phyloP scores from a whole-genome alignment of 148 eudicot genomes.

The Heliosperma pusillum region DNA sequence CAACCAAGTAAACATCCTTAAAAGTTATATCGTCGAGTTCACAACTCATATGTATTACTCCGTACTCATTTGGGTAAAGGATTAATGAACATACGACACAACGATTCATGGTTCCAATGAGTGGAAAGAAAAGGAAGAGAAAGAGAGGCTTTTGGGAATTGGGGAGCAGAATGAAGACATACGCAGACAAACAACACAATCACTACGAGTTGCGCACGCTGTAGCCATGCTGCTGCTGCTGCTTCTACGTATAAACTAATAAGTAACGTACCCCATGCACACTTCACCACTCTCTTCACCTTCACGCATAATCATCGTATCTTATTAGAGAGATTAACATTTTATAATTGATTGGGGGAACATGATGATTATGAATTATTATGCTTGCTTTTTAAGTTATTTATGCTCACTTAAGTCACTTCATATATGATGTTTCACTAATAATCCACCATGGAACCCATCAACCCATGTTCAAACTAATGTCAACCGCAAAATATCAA shows the following conservation, averaged over 20 bases:
- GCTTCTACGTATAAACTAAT: slow-evolving; percentile 11
- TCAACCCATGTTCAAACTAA: too few species aligned
- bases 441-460: too few species aligned
- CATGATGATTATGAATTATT: not conserved
- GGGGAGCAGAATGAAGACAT: slow-evolving; percentile 20
- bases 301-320: slow-evolving; percentile 15
- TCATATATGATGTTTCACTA: not conserved
- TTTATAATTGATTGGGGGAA: not conserved
- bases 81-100: not conserved
- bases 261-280: not conserved
- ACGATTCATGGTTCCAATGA: slow-evolving; percentile 1
- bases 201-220: slow-evolving; percentile 14
- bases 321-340: not conserved
- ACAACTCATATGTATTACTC: too few species aligned
- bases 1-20: too few species aligned
- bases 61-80: too few species aligned
- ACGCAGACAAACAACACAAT: slow-evolving; percentile 19
- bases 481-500: too few species aligned
- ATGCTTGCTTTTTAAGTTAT: not conserved
- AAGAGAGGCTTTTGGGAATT: not conserved
- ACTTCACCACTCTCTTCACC: slow-evolving; percentile 10
- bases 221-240: slow-evolving; percentile 25
- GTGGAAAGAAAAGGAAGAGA: slow-evolving; percentile 9
- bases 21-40: too few species aligned
- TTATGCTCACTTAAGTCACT: not conserved